A percentile compares a stretch with the other conserved stretches of the same genome.
phyloP scores from a whole-genome alignment of 306 rosid genomes.

The Quercus variabilis region DNA sequence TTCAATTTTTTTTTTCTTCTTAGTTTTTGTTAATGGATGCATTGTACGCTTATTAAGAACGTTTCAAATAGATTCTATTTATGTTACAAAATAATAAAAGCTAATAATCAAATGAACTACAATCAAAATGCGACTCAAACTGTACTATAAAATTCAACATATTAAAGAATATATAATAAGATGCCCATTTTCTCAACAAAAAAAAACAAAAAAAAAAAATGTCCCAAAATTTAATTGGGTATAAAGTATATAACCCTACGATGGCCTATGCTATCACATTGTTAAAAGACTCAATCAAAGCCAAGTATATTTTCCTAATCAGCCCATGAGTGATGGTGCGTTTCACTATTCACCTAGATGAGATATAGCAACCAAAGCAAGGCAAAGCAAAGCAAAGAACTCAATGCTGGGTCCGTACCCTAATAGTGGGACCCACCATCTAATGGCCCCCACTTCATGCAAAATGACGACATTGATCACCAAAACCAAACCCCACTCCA shows the following conservation, averaged over 20 bases:
- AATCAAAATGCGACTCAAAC: too few relatives aligned
- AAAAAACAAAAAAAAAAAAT: not conserved
- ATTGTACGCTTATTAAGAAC: too few relatives aligned
- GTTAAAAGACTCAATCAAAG: too few relatives aligned
- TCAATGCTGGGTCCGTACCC: not conserved
- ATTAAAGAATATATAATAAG: too few relatives aligned
- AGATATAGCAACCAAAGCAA: too few relatives aligned
- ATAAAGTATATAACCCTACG: slow-evolving; percentile 3
- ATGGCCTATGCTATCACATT: slow-evolving; percentile 12
- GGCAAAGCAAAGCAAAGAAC: not conserved
- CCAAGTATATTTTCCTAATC: too few relatives aligned
- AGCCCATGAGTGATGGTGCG: slow-evolving; percentile 33
- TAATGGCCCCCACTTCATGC: slow-evolving; percentile 20
- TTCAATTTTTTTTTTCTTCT: not conserved
- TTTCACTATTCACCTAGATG: slow-evolving; percentile 20
- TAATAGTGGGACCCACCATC: not conserved
- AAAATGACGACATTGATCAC: slow-evolving; percentile 51
- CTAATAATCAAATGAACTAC: too few relatives aligned
- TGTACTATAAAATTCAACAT: too few relatives aligned
- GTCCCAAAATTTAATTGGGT: slow-evolving; percentile 30
- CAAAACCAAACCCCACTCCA: not conserved
- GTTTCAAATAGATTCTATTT: too few relatives aligned
- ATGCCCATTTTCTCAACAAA: slow-evolving; percentile 16
- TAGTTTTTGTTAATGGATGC: not conserved
- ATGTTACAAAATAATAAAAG: too few relatives aligned